phyloP scores from a whole-genome alignment of 2,329 filamentous ascomycete genomes.

The Stemphylium vesicarium region DNA sequence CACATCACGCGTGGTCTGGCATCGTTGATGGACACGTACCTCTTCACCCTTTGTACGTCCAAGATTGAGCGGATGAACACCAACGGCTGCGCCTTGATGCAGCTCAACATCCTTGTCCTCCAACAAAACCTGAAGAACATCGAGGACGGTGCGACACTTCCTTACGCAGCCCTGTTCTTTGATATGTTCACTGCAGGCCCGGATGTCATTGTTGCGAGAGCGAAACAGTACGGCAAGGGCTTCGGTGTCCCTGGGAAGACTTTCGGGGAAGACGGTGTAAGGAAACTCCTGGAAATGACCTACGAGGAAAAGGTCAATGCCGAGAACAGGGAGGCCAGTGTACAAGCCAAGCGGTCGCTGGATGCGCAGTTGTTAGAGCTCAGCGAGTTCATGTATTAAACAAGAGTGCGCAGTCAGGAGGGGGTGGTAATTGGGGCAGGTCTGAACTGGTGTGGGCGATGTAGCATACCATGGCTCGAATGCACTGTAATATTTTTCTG shows the following conservation, averaged over 20 bases:
- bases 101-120: conserved; percentile 90
- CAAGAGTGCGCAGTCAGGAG: neutral
- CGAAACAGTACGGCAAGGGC: conserved; percentile 54
- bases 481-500: neutral
- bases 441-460: neutral
- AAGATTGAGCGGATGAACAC: conserved; percentile 81
- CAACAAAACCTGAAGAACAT: conserved; percentile 98
- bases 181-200: conserved; percentile 70
- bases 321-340: conserved; percentile 68
- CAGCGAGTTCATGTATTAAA: conserved; percentile 70
- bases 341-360: conserved; percentile 71
- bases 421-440: neutral
- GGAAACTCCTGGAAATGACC: conserved; percentile 50
- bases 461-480: neutral
- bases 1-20: conserved; percentile 82
- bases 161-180: conserved; percentile 70
- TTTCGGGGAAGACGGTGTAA: conserved; percentile 50
- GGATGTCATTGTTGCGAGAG: conserved; percentile 68
- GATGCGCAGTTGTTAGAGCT: conserved; percentile 72
- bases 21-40: conserved; percentile 76
- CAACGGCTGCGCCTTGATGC: conserved; percentile 83
- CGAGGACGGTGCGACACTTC: conserved; percentile 71
- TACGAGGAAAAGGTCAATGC: conserved; percentile 62
- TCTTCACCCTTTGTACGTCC: conserved; percentile 69
- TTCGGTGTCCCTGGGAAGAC: conserved; percentile 36